phyloP scores from a whole-genome alignment of 2,329 filamentous ascomycete genomes.

The Chaetomium strumarium region DNA sequence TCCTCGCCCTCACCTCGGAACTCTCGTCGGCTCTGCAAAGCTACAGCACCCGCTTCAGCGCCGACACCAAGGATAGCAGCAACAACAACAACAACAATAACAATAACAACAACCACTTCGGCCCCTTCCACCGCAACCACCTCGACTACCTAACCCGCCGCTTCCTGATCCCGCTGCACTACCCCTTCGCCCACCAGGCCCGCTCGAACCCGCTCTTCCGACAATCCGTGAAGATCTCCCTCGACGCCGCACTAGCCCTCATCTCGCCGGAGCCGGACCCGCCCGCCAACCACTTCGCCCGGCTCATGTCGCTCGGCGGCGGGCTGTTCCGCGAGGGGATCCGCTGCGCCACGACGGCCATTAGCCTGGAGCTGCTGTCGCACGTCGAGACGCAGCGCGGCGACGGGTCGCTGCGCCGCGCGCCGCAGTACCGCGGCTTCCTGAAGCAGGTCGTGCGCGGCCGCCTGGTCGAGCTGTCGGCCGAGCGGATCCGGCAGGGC shows the following conservation, averaged over 20 bases:
- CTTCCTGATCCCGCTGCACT: constrained; percentile 51
- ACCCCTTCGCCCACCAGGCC: constrained; percentile 39
- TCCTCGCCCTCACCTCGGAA: constrained; percentile 31
- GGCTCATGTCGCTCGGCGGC: constrained; percentile 33
- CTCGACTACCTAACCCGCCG: constrained; percentile 47
- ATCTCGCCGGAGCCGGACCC: constrained; percentile 28
- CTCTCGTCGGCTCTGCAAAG: constrained; percentile 24
- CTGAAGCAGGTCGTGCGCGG: constrained; percentile 30
- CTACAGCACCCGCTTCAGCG: background rate
- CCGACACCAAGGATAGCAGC: background rate
- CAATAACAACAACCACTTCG: constrained; percentile 28
- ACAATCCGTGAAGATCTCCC: constrained; percentile 42
- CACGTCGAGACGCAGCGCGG: constrained; percentile 21
- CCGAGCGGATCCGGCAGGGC: constrained; percentile 32
- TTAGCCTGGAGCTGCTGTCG: constrained; percentile 35
- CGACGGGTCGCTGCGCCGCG: constrained; percentile 2
- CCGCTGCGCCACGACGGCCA: constrained; percentile 29
- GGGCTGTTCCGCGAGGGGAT: constrained; percentile 38
- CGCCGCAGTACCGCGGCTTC: constrained; percentile 21
- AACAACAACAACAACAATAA: background rate
- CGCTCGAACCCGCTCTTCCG: constrained; percentile 41
- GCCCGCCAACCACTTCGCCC: constrained; percentile 34
- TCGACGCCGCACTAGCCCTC: constrained; percentile 38
- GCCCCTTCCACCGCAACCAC: constrained; percentile 36
- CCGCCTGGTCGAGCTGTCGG: constrained; percentile 26